Base-by-base conservation (phyloP, 176 grass and related monocot genomes). In the Tuctoria greenei region DNA sequence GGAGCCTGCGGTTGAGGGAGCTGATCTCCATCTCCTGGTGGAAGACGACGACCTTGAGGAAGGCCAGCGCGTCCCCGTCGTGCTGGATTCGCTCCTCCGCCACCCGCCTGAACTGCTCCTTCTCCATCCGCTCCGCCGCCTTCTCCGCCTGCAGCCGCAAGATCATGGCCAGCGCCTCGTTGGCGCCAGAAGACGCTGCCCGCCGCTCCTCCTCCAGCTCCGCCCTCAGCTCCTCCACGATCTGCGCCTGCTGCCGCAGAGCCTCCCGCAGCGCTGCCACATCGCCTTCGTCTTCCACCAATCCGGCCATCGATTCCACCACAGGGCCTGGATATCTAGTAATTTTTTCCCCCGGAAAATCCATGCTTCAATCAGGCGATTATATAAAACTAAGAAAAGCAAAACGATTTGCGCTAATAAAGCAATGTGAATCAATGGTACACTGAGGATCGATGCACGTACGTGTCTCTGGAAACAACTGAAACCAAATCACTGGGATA, bases 121-220 rank as follows among this genome's bases (percentile, higher is more conserved):
- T 71, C 79, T 94, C 84, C 72, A 98, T 90, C 65, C 84, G 75
- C 64, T 70, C 86, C 45, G 86, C 75, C 2, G 91, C 91, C 86
- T 90, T 98, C 84, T 98, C 91, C 40, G 81, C 80, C 63, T 97
- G 90, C 34, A 97, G 75, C 15, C 95, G 81, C 20, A 93, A 66
- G 84, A 97, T 97, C 91, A 97, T 97, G 25, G 88, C 75, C 75
- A 97, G 72, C 24, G 91, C 86, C 79, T 97, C 95, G 44, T 77
- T 78, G 28, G 91, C 80, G 17, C 91, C 88, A 4, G 88, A 89
- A 16, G 95, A 45, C 16, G 88, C 86, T n/a, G 84, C 91, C 4
- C 84, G 88, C 58, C 95, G 61, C 84, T 97, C 95, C 68, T 78
- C 83, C 78, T 97, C 91, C 84, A 97, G 75, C 81, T 97, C 95